These are phyloP conservation scores for Stentor roeselii DNA, from an alignment of 73 alveolate genomes.

Conservation along the genomic window DNA sequence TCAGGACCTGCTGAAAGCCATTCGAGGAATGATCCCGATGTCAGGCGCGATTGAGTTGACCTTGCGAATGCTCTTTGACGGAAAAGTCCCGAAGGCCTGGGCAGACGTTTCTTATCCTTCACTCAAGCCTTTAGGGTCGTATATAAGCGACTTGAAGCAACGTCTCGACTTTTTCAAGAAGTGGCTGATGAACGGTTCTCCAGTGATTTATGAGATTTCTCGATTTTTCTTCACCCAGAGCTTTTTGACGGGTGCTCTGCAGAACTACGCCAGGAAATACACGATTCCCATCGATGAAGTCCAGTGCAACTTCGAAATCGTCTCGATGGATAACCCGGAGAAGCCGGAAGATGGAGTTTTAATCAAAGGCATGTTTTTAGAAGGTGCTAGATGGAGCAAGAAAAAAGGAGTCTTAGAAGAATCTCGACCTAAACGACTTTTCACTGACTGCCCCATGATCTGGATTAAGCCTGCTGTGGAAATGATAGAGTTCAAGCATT, in stretches of 20 bases:
- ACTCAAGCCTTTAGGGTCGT: constrained; percentile 94
- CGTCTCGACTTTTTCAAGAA: constrained; percentile 89
- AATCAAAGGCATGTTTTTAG: constrained; percentile 92
- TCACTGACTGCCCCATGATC: constrained; percentile 97
- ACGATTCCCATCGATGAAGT: constrained; percentile 96
- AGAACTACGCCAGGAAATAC: constrained; percentile 95
- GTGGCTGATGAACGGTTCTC: constrained; percentile 93
- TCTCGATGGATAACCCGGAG: constrained; percentile 68
- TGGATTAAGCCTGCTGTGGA: constrained; percentile 93
- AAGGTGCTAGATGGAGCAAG: constrained; percentile 98
- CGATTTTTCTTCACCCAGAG: constrained; percentile 97
- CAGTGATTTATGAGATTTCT: constrained; percentile 87
- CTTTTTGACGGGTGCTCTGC: constrained; percentile 96
- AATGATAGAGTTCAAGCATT: constrained; percentile 73
- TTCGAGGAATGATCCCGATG: constrained; percentile 94
- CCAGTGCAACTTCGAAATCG: constrained; percentile 71
- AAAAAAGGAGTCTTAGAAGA: constrained; percentile 83
- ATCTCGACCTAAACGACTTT: constrained; percentile 95
- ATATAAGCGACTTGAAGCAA: constrained; percentile 80
- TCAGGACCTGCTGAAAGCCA: constrained; percentile 83
- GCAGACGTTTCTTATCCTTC: constrained; percentile 93
- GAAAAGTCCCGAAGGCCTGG: constrained; percentile 98
- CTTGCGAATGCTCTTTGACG: constrained; percentile 87
- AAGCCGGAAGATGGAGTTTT: constrained; percentile 97
- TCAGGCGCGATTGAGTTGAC: constrained; percentile 95